These are phyloP conservation scores for Globisporangium takayamanum DNA, from an alignment of 352 stramenopile species.

Conservation along the genomic window DNA sequence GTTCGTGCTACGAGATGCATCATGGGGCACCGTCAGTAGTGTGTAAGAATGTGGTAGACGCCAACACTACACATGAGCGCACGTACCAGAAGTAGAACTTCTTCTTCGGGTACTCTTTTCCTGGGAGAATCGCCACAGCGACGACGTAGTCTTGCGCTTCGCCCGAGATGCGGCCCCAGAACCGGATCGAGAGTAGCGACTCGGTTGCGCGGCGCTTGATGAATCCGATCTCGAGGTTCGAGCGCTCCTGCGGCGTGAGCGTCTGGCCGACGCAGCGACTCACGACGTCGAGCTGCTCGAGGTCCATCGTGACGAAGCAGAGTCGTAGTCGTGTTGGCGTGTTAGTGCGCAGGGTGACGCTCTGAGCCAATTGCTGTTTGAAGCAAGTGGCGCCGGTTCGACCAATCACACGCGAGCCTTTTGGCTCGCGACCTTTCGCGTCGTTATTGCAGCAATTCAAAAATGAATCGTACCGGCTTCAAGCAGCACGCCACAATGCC, in stretches of 20 bases:
- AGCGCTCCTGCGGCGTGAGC: slow-evolving; percentile 68
- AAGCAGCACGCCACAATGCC: too few relatives aligned
- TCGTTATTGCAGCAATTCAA: not conserved
- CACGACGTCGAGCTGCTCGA: slow-evolving; percentile 70
- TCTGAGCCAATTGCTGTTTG: not conserved
- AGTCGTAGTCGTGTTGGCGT: too few relatives aligned
- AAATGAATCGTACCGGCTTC: not conserved
- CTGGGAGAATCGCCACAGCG: slow-evolving; percentile 43
- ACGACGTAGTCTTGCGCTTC: slow-evolving; percentile 69
- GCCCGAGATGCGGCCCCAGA: slow-evolving; percentile 62
- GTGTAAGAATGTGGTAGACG: too few relatives aligned
- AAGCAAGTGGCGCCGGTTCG: not conserved
- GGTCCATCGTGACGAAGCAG: slow-evolving; percentile 35
- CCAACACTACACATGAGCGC: not conserved
- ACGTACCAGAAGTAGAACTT: slow-evolving; percentile 84
- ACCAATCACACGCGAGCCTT: too few relatives aligned
- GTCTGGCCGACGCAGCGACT: slow-evolving; percentile 59
- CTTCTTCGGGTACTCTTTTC: slow-evolving; percentile 70
- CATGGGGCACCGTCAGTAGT: too few relatives aligned
- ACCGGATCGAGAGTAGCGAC: slow-evolving; percentile 50
- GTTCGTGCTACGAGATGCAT: slow-evolving; percentile 40
- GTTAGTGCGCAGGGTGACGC: too few relatives aligned
- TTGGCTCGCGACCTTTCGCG: not conserved
- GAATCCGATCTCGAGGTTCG: slow-evolving; percentile 69
- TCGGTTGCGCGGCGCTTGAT: slow-evolving; percentile 64